Evolutionary conservation across 495 filamentous ascomycete genomes (phyloP).

Genomic region (Podospora comata): DNA sequence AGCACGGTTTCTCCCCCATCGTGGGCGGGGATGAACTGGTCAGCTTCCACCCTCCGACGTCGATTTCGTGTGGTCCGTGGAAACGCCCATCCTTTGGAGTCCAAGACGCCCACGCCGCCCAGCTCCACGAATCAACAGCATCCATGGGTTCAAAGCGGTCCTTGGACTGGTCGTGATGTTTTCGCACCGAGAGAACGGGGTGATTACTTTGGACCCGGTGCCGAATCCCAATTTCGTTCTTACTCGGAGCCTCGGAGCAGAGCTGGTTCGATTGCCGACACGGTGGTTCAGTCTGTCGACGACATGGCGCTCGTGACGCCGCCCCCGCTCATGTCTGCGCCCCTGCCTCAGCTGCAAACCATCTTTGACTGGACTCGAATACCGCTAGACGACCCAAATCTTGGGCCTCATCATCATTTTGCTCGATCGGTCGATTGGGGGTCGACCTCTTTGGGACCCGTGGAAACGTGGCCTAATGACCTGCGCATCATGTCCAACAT

Average conservation of each 20-base stretch:
- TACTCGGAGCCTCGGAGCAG: conserved; percentile 29
- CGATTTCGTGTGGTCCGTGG: conserved; percentile 61
- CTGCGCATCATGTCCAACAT: conserved; percentile 62
- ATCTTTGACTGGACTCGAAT: conserved; percentile 70
- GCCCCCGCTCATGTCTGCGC: neutral
- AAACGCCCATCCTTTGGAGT: conserved; percentile 30
- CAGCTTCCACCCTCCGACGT: conserved; percentile 58
- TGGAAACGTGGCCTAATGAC: conserved; percentile 61
- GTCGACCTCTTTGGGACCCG: conserved; percentile 59
- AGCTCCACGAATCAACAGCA: conserved; percentile 28
- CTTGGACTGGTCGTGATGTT: conserved; percentile 25
- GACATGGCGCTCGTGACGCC: conserved; percentile 30
- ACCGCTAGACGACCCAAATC: conserved; percentile 49
- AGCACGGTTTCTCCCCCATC: conserved; percentile 47
- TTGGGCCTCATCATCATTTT: conserved; percentile 63
- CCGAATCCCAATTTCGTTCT: conserved; percentile 16
- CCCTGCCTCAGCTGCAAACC: conserved; percentile 29
- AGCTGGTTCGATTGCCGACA: conserved; percentile 18
- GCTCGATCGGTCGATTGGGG: conserved; percentile 64
- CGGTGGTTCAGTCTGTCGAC: conserved; percentile 26
- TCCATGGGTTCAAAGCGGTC: conserved; percentile 26
- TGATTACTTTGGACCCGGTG: conserved; percentile 40
- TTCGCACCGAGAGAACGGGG: conserved; percentile 32
- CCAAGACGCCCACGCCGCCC: conserved; percentile 35
- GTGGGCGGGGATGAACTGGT: conserved; percentile 61